Percentiles rank a stretch among this genome's conserved stretches.
Evolutionary conservation across 108 stramenopile species (phyloP).

Genomic region (Nannochloropsis gaditana): DNA sequence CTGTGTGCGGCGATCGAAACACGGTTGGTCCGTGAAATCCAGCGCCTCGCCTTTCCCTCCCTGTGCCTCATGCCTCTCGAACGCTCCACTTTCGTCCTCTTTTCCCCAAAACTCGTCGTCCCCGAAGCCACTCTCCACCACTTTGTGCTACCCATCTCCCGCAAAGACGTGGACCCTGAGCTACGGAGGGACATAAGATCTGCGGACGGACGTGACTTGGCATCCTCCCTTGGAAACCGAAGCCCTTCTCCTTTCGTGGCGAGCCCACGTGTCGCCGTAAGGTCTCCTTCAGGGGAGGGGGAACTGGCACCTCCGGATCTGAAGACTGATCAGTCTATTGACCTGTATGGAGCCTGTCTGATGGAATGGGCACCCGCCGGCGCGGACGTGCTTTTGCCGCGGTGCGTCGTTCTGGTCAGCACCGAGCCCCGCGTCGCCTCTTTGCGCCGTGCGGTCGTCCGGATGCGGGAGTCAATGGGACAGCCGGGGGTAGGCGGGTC

Average conservation of each 20-base stretch:
- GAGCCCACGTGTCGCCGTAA: not conserved
- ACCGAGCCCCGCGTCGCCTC: not conserved
- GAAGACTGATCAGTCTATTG: not conserved
- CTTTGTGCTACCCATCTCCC: not conserved
- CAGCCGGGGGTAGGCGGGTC: not conserved
- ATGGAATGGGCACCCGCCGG: not conserved
- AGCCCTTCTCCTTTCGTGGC: not conserved
- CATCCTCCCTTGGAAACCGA: not conserved
- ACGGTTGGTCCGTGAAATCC: not conserved
- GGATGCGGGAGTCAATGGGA: not conserved
- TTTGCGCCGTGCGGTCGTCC: not conserved
- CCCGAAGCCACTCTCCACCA: not conserved
- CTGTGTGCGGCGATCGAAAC: not conserved
- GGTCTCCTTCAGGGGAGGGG: not conserved
- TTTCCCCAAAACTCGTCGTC: not conserved
- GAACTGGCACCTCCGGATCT: not conserved
- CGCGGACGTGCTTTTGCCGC: not conserved
- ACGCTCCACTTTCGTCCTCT: not conserved
- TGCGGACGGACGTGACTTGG: no score
- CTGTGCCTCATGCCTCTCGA: constrained; percentile 1
- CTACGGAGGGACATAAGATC: not conserved
- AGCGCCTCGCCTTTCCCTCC: constrained; percentile 7
- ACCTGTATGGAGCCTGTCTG: not conserved
- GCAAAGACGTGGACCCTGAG: not conserved
- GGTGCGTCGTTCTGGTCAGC: not conserved